phyloP scores from a whole-genome alignment of 805 yeast species.

The Pichia kluyveri region DNA sequence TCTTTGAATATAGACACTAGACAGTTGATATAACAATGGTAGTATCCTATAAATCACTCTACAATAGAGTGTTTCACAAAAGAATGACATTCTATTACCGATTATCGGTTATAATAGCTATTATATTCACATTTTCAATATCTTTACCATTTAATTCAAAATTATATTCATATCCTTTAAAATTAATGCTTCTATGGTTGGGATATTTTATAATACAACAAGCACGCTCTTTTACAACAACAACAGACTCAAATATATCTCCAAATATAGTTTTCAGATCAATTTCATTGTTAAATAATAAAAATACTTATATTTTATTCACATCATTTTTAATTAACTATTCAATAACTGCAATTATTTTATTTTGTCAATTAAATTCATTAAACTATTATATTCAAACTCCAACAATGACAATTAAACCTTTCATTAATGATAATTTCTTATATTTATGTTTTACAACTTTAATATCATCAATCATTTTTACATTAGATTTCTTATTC shows the following conservation, averaged over 20 bases:
- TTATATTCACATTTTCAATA: slow-evolving; percentile 13
- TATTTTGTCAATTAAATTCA: slow-evolving; percentile 16
- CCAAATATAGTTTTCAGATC: slow-evolving; percentile 20
- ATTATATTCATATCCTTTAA: slow-evolving; percentile 18
- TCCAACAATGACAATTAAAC: slow-evolving; percentile 31
- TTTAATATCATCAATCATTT: slow-evolving; percentile 32
- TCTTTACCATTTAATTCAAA: slow-evolving; percentile 17
- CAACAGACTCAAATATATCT: slow-evolving; percentile 18
- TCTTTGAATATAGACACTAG: no score
- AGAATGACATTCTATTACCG: slow-evolving; percentile 24
- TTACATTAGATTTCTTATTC: slow-evolving; percentile 41
- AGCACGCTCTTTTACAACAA: slow-evolving; percentile 21
- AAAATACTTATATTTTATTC: slow-evolving; percentile 15
- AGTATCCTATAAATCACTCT: slow-evolving; percentile 4
- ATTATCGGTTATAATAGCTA: slow-evolving; percentile 17
- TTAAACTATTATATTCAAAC: slow-evolving; percentile 23
- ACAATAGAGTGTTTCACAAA: slow-evolving; percentile 17
- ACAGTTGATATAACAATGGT: background rate
- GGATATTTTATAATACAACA: slow-evolving; percentile 22
- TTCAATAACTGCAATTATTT: slow-evolving; percentile 11
- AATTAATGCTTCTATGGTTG: slow-evolving; percentile 19
- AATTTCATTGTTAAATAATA: slow-evolving; percentile 17
- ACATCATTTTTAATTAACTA: slow-evolving; percentile 17
- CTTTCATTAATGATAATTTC: slow-evolving; percentile 34
- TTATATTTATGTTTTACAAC: slow-evolving; percentile 43